Evolutionary conservation across 768 basidiomycete species (phyloP).

Genomic region (Cystobasidium tubakii): DNA sequence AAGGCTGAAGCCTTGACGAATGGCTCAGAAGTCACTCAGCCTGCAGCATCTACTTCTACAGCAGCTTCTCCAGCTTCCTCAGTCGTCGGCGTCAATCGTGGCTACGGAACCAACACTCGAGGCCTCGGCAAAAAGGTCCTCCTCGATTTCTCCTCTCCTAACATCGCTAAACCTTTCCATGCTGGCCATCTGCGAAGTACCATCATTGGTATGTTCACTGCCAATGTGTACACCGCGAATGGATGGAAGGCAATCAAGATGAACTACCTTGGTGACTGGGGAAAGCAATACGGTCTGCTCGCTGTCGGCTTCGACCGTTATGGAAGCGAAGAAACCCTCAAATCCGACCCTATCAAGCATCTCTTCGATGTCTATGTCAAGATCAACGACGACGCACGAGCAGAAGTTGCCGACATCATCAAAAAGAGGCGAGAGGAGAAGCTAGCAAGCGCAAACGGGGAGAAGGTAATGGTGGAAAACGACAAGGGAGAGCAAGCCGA

Average conservation of each 20-base stretch:
- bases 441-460: conserved; percentile 30
- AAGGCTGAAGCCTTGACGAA: not conserved
- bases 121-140: conserved; percentile 76
- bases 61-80: conserved; percentile 22
- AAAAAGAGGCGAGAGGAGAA: conserved; percentile 43
- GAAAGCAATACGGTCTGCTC: conserved; percentile 74
- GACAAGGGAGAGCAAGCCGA: conserved; percentile 29
- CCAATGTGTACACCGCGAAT: conserved; percentile 81
- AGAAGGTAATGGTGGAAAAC: conserved; percentile 43
- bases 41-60: conserved; percentile 38
- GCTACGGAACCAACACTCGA: conserved; percentile 73
- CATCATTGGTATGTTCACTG: conserved; percentile 94
- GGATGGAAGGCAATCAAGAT: conserved; percentile 87
- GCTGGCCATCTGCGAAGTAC: conserved; percentile 93
- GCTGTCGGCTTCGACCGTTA: conserved; percentile 87
- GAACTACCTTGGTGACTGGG: conserved; percentile 98
- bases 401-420: conserved; percentile 46
- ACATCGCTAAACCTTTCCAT: conserved; percentile 97
- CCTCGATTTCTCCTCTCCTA: conserved; percentile 91
- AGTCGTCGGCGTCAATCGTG: conserved; percentile 40
- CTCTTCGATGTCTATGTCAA: conserved; percentile 90
- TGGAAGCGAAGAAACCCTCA: conserved; percentile 71
- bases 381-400: conserved; percentile 66
- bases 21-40: conserved; percentile 51
- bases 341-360: conserved; percentile 87